phyloP scores from a whole-genome alignment of 257 asterid species.

The Phtheirospermum japonicum region DNA sequence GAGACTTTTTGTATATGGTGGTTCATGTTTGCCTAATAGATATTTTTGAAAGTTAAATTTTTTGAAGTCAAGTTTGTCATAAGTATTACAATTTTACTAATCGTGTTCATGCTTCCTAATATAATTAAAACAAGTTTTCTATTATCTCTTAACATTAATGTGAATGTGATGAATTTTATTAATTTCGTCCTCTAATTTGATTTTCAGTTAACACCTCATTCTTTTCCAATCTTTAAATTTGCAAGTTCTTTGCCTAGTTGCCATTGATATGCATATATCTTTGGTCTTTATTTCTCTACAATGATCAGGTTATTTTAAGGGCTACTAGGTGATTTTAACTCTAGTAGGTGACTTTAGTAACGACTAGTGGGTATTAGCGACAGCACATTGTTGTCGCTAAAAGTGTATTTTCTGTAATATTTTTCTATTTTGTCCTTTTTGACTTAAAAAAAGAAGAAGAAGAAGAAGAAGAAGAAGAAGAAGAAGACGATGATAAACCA shows the following conservation, averaged over 20 bases:
- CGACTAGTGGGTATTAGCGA: too few species aligned
- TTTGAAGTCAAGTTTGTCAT: neutral
- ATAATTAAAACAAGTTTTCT: neutral
- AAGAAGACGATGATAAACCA: too few species aligned
- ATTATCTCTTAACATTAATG: neutral
- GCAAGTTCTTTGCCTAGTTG: conserved; percentile 91
- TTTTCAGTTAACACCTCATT: neutral
- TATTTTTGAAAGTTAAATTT: neutral
- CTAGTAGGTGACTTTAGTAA: too few species aligned
- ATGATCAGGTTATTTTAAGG: too few species aligned
- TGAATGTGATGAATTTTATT: neutral
- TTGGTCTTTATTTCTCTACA: too few species aligned
- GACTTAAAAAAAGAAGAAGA: too few species aligned
- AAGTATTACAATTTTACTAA: neutral
- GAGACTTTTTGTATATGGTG: conserved; percentile 26
- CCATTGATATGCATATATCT: conserved; percentile 93
- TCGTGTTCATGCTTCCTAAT: neutral
- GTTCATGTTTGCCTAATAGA: conserved; percentile 11
- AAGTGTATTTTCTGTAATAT: too few species aligned
- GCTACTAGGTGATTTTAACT: too few species aligned
- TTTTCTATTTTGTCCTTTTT: too few species aligned
- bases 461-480: too few species aligned
- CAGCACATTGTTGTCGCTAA: too few species aligned
- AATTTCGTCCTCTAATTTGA: neutral
- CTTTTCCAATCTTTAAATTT: conserved; percentile 12